Percentiles rank a stretch among this genome's conserved stretches.
Conservation (phyloP, 768 basidiomycete species). For the Serendipita indica region DNA sequence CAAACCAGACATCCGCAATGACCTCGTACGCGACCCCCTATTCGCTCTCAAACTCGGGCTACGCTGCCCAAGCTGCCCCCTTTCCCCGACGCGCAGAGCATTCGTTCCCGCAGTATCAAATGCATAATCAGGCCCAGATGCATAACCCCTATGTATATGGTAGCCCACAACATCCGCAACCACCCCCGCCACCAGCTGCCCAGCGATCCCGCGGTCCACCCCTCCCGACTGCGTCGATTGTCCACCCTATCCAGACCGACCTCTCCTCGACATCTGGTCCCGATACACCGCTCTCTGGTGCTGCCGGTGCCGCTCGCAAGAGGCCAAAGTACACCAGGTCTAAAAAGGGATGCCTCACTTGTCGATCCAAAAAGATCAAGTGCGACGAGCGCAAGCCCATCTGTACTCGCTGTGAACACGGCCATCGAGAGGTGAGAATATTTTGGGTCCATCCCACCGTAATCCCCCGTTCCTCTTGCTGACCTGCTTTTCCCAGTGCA, state of each 20-base stretch:
- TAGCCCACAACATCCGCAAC: neutral
- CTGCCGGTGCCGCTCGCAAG: conserved; percentile 31
- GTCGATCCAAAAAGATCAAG: conserved; percentile 92
- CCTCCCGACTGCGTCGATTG: conserved; percentile 1
- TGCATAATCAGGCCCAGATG: neutral
- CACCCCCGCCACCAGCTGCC: neutral
- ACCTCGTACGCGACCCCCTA: neutral
- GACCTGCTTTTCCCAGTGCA: conserved; percentile 37
- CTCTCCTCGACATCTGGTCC: neutral
- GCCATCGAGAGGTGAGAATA: conserved; percentile 58
- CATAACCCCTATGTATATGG: neutral
- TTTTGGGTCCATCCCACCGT: neutral
- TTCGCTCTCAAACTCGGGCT: neutral
- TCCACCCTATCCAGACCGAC: neutral
- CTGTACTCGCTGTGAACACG: conserved; percentile 75
- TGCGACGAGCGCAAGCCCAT: conserved; percentile 85
- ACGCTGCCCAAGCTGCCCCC: neutral
- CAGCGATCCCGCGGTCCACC: conserved; percentile 7
- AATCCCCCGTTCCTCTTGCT: conserved; percentile 3
- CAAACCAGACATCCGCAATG: neutral
- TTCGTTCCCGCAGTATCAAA: neutral
- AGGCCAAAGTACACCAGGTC: conserved; percentile 88
- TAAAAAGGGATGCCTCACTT: conserved; percentile 89
- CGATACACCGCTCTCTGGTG: neutral
- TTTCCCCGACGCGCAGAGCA: conserved; percentile 1